Percentiles rank a stretch among this genome's conserved stretches.
Conservation (phyloP, 2,329 filamentous ascomycete species). For the Ceratocystis colombiana region DNA sequence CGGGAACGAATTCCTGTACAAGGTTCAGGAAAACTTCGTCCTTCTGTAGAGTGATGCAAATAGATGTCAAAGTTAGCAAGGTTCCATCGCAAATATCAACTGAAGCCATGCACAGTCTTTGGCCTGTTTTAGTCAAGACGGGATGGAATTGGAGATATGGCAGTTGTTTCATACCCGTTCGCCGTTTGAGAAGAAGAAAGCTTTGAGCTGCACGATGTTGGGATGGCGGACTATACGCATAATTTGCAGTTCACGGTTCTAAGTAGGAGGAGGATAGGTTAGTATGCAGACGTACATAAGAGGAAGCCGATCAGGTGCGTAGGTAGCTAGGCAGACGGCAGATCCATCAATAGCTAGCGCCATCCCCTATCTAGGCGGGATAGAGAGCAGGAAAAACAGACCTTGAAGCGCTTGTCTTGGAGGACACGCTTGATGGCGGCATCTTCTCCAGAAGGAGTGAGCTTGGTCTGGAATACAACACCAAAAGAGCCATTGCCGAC, state of each 20-base stretch:
- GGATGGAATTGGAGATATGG: background rate
- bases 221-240: slow-evolving; percentile 99
- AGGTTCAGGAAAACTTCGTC: slow-evolving; percentile 98
- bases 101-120: background rate
- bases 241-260: slow-evolving; percentile 99
- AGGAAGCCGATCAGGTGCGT: background rate
- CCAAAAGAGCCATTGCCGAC: slow-evolving; percentile 98
- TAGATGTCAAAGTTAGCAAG: slow-evolving; percentile 19
- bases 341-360: too few species aligned
- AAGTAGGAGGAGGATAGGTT: slow-evolving; percentile 23
- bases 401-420: slow-evolving; percentile 99
- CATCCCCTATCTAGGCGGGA: background rate
- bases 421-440: slow-evolving; percentile 98
- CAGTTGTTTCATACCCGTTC: slow-evolving; percentile 60
- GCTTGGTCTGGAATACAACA: slow-evolving; percentile 97
- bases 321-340: background rate
- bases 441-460: slow-evolving; percentile 95
- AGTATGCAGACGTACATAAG: background rate
- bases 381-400: slow-evolving; percentile 33
- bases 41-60: slow-evolving; percentile 47
- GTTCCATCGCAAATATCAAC: background rate
- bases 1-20: slow-evolving; percentile 94
- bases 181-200: slow-evolving; percentile 98
- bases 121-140: background rate
- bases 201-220: slow-evolving; percentile 97